Percentiles rank a stretch among this genome's conserved stretches.
Conservation (phyloP, 352 stramenopile species). For the Blastocystis sp. region DNA sequence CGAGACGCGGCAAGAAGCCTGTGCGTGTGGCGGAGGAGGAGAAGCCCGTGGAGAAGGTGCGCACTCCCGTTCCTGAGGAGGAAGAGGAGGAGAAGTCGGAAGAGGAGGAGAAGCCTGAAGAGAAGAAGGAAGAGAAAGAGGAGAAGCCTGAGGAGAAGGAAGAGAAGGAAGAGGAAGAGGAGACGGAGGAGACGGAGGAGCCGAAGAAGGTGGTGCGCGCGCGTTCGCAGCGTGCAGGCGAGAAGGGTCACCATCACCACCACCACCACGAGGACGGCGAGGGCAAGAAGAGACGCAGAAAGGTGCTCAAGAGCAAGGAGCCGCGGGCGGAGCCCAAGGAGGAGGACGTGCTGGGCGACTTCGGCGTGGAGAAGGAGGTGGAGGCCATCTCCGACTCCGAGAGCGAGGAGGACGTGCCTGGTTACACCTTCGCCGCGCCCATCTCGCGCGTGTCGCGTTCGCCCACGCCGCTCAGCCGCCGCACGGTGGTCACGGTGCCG, state of each 20-base stretch:
- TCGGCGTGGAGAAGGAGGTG: slow-evolving; percentile 38
- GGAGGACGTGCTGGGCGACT: slow-evolving; percentile 49
- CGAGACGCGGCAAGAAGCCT: not conserved
- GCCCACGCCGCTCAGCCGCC: slow-evolving; percentile 25
- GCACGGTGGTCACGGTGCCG: slow-evolving; percentile 10
- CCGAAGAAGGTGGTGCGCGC: not conserved
- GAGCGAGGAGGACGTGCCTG: not conserved
- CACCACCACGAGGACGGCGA: not conserved
- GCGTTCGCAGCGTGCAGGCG: slow-evolving; percentile 1
- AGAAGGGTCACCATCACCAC: slow-evolving; percentile 12
- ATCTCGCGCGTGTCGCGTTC: slow-evolving; percentile 53
- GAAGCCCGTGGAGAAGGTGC: not conserved
- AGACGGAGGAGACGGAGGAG: slow-evolving; percentile 4
- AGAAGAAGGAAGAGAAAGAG: slow-evolving; percentile 28
- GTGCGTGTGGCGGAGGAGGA: slow-evolving; percentile 2
- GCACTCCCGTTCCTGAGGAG: not conserved
- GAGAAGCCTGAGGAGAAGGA: slow-evolving; percentile 14
- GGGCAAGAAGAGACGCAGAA: not conserved
- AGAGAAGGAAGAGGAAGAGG: slow-evolving; percentile 38
- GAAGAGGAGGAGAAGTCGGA: not conserved
- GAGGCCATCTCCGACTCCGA: slow-evolving; percentile 31
- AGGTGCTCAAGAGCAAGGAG: slow-evolving; percentile 2
- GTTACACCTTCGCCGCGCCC: slow-evolving; percentile 48
- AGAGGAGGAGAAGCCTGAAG: not conserved
- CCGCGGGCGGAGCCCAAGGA: not conserved